These are phyloP conservation scores for Dioszegia crocea DNA, from an alignment of 768 basidiomycete species.

Conservation along the genomic window DNA sequence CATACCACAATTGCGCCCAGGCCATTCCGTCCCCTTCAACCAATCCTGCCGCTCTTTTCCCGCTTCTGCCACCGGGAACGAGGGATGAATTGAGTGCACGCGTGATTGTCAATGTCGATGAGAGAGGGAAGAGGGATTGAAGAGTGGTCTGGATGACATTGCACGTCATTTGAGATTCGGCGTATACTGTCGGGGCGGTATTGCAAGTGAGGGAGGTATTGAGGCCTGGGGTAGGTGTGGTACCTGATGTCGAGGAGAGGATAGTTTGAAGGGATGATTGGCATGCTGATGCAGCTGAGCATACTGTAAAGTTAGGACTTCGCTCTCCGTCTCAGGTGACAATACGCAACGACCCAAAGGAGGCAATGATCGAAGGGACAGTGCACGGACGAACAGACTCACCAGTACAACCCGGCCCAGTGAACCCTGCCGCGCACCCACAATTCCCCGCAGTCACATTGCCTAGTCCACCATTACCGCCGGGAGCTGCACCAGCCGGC, in stretches of 20 bases:
- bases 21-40: constrained; percentile 23
- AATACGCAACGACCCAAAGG: too few relatives aligned
- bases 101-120: constrained; percentile 70
- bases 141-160: constrained; percentile 77
- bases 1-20: constrained; percentile 48
- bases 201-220: constrained; percentile 75
- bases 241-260: constrained; percentile 50
- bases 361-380: too few relatives aligned
- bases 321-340: too few relatives aligned
- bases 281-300: constrained; percentile 64
- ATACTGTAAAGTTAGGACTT: constrained; percentile 57
- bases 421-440: constrained; percentile 70
- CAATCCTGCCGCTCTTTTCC: constrained; percentile 12
- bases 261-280: constrained; percentile 54
- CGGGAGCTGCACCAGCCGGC: constrained; percentile 58
- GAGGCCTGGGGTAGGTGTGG: constrained; percentile 23
- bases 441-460: constrained; percentile 69
- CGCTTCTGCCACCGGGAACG: constrained; percentile 54
- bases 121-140: constrained; percentile 67
- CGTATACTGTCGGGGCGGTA: constrained; percentile 64
- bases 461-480: constrained; percentile 53
- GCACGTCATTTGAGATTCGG: constrained; percentile 80
- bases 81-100: constrained; percentile 67
- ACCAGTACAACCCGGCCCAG: constrained; percentile 54
- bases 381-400: too few relatives aligned